Evolutionary conservation across 441 rosid genomes (phyloP), one percentile per base, ranked within the genome.

Genomic region (Adansonia madagascariensis): DNA sequence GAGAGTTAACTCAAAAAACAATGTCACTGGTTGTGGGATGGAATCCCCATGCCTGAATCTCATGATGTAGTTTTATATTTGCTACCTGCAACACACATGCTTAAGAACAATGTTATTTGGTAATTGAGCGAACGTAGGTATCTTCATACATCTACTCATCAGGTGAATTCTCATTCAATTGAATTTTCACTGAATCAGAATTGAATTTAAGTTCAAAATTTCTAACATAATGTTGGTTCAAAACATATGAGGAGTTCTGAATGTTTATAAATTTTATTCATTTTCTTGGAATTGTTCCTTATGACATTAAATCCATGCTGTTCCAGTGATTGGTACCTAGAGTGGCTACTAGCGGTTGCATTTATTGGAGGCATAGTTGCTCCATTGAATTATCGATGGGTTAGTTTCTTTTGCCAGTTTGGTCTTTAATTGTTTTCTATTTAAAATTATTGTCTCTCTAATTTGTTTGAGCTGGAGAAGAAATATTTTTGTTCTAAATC

Each of bases 321-420:
- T 56, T 80, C 39, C 85, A 93, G 97, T 79, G 95, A 90, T 71
- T 76, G 78, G 78, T 88, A 93, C 71, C 82, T 92, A 87, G 89
- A 86, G 87, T 91, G 93, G 94, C 70, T 93, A 75, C 81, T 89
- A 41, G 96, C 94, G 3, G 88, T 92, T 77, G 89, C 98, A 47
- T 92, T 81, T 70, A 82, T 86, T 53, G 97, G 98, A 78, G 94
- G 93, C 75, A 77, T 92, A 73, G 84, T 82, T 74, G 96, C 97
- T 80, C 96, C 98, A 79, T 82, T 88, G 79, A 88, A 95, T 80
- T 91, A 95, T 83, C 84, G 94, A 89, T 92, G 97, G 98, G 98
- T 92, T 44, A 83, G 71, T 47, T 72, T 35, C 50, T 72, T 72
- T 55, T 17, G 41, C 49, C 18, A 9, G 65, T 17, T 10, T 49